These are phyloP conservation scores for Solanum paucissectum DNA, from an alignment of 257 asterid species.

Conservation along the genomic window DNA sequence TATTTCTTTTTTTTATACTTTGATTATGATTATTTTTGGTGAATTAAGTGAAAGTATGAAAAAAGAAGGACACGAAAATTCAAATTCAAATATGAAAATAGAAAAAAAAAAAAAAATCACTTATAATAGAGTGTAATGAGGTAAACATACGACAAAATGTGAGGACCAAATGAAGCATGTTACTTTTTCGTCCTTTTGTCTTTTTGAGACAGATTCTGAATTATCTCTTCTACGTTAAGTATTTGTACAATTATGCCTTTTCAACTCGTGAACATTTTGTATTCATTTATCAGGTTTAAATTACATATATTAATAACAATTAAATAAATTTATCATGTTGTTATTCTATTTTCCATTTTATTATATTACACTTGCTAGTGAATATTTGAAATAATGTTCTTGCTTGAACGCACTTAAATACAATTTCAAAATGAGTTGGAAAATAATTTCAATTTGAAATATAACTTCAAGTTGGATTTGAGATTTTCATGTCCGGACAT, in stretches of 20 bases:
- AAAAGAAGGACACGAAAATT: not conserved
- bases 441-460: no score
- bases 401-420: no score
- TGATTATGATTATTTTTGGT: not conserved
- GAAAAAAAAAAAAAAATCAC: not conserved
- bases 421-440: no score
- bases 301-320: not conserved
- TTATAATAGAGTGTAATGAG: not conserved
- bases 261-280: not conserved
- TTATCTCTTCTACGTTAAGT: not conserved
- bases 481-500: not conserved
- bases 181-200: not conserved
- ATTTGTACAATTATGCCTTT: not conserved
- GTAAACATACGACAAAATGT: not conserved
- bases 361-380: not conserved
- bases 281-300: not conserved
- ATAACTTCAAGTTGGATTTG: not conserved
- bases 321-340: not conserved
- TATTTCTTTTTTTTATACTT: no score
- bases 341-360: not conserved
- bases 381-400: no score
- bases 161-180: not conserved
- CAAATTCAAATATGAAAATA: no score
- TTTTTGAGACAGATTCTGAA: not conserved
- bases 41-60: not conserved